Conservation (phyloP, 257 asterid species). For the Ophiorrhiza pumila region DNA sequence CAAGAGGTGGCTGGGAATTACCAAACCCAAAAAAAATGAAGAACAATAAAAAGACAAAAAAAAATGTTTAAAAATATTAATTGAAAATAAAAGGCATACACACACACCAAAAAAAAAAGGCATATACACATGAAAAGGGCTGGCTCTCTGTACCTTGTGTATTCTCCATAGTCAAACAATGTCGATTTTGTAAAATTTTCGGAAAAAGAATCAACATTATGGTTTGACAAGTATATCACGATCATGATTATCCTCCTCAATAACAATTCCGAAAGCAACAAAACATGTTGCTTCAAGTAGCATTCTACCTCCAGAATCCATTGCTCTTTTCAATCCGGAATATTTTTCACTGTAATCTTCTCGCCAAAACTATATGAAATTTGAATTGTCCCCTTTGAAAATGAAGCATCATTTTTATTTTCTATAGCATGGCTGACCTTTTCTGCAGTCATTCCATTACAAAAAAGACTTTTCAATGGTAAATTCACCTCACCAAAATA, state of each 20-base stretch:
- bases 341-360: not conserved
- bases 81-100: too few relatives aligned
- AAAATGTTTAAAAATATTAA: too few relatives aligned
- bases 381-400: conserved; percentile 11
- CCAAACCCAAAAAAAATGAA: too few relatives aligned
- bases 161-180: too few relatives aligned
- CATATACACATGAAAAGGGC: too few relatives aligned
- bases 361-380: conserved; percentile 24
- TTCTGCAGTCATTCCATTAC: too few relatives aligned
- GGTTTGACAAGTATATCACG: not conserved
- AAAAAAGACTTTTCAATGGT: conserved; percentile 26
- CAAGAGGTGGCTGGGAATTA: too few relatives aligned
- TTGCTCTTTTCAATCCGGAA: conserved; percentile 15
- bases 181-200: too few relatives aligned
- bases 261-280: not conserved
- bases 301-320: not conserved
- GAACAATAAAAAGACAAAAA: too few relatives aligned
- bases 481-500: conserved; percentile 25
- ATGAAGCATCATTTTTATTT: conserved; percentile 16
- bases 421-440: not conserved
- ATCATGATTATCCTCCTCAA: not conserved
- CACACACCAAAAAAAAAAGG: too few relatives aligned
- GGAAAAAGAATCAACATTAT: not conserved
- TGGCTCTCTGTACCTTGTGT: too few relatives aligned
- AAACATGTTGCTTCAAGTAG: conserved; percentile 16